Base-by-base conservation (phyloP, 495 filamentous ascomycete species). In the Penicillium psychrofluorescens region DNA sequence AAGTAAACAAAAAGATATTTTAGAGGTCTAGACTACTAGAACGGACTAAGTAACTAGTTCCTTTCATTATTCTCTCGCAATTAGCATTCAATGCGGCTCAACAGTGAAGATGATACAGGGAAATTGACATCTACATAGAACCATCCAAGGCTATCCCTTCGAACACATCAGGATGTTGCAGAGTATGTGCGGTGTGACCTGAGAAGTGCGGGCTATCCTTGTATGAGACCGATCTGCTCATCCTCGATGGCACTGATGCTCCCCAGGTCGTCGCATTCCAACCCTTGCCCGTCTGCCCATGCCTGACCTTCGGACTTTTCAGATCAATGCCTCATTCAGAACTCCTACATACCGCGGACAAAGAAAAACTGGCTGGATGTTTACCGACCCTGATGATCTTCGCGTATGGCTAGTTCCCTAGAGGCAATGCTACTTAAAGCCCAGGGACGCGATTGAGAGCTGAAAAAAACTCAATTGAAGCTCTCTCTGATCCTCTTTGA, bases 221-320 rank as follows among this genome's bases (percentile, higher is more conserved):
- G 22, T 6, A 22, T 22, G 4, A 34, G 32, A 0, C n/a, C 9
- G 9, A 34, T 34, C 32, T 6, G 1, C 32, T 34, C 32, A 12
- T 34, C 22, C 22, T 22, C 6, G 2, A 22, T 22, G 12, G 16
- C 28, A 11, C 32, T 40, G 12, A 13, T 14, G 13, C n/a, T 16
- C 38, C 22, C n/a, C 6, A 4, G 44, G 42, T 45, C 38, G 22
- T 7, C 12, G 27, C 50, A 56, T 53, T 53, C 53, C 53, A 42
- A 30, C 39, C 45, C 45, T 46, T 55, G 15, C 11, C 39, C 9
- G 41, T 30, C 35, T 35, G 31, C 16, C 41, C 45, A 40, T 36
- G 10, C 28, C 34, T 31, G 42, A 28, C 4, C 4, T 22, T 33
- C 28, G 35, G 22, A 5, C 8, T 39, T 5, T 9, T 22, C 35